Evolutionary conservation across 441 rosid species (phyloP).

Genomic region (Jatropha multifida): DNA sequence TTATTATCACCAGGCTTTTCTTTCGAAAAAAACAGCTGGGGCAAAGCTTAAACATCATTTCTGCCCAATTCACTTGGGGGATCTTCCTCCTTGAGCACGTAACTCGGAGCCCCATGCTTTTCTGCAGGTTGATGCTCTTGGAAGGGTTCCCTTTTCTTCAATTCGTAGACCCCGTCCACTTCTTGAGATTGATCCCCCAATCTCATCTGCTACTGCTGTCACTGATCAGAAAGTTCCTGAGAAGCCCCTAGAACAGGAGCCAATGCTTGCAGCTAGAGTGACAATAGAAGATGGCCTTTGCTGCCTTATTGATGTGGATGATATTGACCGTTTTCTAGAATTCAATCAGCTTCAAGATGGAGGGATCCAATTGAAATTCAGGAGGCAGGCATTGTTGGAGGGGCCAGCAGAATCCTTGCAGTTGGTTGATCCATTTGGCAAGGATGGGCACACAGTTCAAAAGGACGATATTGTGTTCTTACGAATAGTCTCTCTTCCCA

Average conservation of each 20-base stretch:
- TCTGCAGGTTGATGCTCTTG: conserved; percentile 95
- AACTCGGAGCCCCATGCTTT: conserved; percentile 77
- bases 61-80: conserved; percentile 78
- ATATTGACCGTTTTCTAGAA: conserved; percentile 76
- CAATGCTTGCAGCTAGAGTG: conserved; percentile 96
- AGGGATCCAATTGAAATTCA: conserved; percentile 63
- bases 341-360: conserved; percentile 83
- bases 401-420: conserved; percentile 83
- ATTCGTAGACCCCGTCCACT: conserved; percentile 95
- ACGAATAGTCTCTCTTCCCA: conserved; percentile 70
- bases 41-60: conserved; percentile 80
- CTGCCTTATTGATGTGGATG: conserved; percentile 88
- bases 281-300: conserved; percentile 82
- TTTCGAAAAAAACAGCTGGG: conserved; percentile 69
- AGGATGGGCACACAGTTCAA: conserved; percentile 54
- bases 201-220: conserved; percentile 42
- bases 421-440: conserved; percentile 78
- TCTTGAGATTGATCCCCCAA: conserved; percentile 83
- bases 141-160: conserved; percentile 87
- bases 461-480: conserved; percentile 79
- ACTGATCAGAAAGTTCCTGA: conserved; percentile 54
- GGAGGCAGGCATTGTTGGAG: conserved; percentile 70
- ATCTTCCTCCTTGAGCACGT: conserved; percentile 74
- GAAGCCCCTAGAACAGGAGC: conserved; percentile 92
- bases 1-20: conserved; percentile 87